Base-by-base conservation (phyloP, 1,284 basidiomycete genomes). In the Apiotrichum montevideense region DNA sequence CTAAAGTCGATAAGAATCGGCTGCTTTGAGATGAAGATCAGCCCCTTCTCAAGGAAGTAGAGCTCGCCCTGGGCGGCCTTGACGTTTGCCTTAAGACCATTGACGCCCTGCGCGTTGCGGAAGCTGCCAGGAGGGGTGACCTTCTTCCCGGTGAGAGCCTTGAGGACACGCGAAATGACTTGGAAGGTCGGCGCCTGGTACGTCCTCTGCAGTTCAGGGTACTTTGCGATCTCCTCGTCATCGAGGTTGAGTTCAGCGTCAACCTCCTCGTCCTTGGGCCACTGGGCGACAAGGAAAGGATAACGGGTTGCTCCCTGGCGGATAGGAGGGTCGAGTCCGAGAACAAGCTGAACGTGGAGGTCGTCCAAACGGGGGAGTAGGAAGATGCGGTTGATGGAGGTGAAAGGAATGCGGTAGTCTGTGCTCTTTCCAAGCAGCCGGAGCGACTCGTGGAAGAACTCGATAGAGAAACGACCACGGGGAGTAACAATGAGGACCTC, bases 271-370 rank as follows among this genome's bases (percentile, higher is more conserved):
- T 98, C 95, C 62, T 91, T 85, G 34, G 87, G 88, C 78, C 97
- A 98, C 71, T 97, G 93, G 84, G 98, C 93, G 52, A 98, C 95
- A 14, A 99, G 81, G 76, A 96, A 98, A 52, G 95, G 94, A 75
- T 99, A 98, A 46, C 91, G 83, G 0, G 96, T 99, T 72, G 98
- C 96, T 55, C 96, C 96, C 81, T 98, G 96, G 56, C 96, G 85
- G 64, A 98, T 97, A 2, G 95, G 94, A 21, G 85, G 90, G 71
- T 87, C 89, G 52, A 97, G 81, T 55, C 88, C 88, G 64, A 97
- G 83, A 61, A 97, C 93, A 70, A 98, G 94, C 63, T 97, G 82
- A 45, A 97, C 88, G 72, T 98, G 96, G 55, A 92, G 85, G 65
- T 98, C 96, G 74, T 98, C 96, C 10, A 82, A 78, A 73, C 96